These are phyloP conservation scores for Fusarium citri DNA, from an alignment of 2,329 filamentous ascomycete species.

Conservation along the genomic window DNA sequence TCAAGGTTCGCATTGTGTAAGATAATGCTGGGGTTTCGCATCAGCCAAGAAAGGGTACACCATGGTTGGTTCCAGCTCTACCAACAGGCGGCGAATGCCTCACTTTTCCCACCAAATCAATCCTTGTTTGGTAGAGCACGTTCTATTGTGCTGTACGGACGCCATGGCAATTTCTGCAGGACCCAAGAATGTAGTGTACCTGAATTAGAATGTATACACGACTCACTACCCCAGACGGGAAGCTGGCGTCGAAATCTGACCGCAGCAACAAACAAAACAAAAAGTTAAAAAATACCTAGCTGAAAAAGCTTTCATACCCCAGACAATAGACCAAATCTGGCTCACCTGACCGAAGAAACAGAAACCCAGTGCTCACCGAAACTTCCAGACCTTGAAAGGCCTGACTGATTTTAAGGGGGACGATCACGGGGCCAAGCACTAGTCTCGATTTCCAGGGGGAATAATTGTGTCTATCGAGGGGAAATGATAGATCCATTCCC, in stretches of 20 bases:
- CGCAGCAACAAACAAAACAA: conserved; percentile 11
- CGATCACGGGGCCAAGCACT: conserved; percentile 40
- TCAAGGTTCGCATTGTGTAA: conserved; percentile 38
- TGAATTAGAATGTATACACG: conserved; percentile 30
- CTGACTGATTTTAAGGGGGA: conserved; percentile 33
- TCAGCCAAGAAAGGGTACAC: conserved; percentile 34
- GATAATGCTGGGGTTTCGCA: conserved; percentile 38
- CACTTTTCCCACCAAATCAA: conserved; percentile 2
- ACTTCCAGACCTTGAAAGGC: conserved; percentile 35
- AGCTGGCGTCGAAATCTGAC: conserved; percentile 27
- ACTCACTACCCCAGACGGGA: conserved; percentile 42
- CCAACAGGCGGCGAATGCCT: conserved; percentile 21
- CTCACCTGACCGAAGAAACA: conserved; percentile 40
- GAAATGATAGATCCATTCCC: conserved; percentile 26
- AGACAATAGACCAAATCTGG: conserved; percentile 23
- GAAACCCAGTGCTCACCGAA: conserved; percentile 42
- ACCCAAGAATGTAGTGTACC: conserved; percentile 7
- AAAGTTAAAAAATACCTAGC: conserved; percentile 22
- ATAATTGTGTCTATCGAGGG: conserved; percentile 13
- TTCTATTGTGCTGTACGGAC: not conserved
- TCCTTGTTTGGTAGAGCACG: conserved; percentile 18
- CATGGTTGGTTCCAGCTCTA: conserved; percentile 25
- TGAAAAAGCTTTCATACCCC: conserved; percentile 26
- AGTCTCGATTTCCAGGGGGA: conserved; percentile 30
- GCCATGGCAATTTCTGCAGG: conserved; percentile 24